A percentile compares a stretch with the other conserved stretches of the same genome.
phyloP scores from a whole-genome alignment of 2,329 filamentous ascomycete genomes.

The Calcarisporium arbuscula region DNA sequence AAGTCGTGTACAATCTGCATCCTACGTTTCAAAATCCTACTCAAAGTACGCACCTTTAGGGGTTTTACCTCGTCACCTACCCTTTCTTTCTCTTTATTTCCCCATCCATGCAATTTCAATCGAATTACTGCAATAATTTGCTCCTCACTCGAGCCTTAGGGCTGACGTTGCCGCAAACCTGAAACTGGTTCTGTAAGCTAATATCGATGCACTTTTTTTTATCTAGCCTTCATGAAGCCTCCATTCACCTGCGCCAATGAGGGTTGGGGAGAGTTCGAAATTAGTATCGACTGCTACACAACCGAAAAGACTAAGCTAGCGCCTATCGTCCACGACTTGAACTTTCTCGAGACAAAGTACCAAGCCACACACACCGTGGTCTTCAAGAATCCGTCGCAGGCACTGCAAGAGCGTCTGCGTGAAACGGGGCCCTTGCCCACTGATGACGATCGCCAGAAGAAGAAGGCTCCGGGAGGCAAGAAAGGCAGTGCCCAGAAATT shows the following conservation, averaged over 20 bases:
- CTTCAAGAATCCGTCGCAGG: constrained; percentile 89
- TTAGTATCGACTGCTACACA: constrained; percentile 76
- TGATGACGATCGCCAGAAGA: constrained; percentile 56
- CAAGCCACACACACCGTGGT: constrained; percentile 73
- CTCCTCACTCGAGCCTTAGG: too few species aligned
- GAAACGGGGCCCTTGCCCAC: constrained; percentile 82
- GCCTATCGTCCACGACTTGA: constrained; percentile 75
- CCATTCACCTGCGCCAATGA: constrained; percentile 90
- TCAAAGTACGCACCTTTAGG: constrained; percentile 68
- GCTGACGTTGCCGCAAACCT: too few species aligned
- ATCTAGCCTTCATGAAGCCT: constrained; percentile 67
- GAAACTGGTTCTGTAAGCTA: too few species aligned
- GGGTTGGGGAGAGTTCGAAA: constrained; percentile 98
- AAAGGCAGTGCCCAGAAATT: constrained; percentile 68
- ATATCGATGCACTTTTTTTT: too few species aligned
- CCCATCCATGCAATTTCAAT: too few species aligned
- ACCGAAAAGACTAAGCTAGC: constrained; percentile 81
- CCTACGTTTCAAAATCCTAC: constrained; percentile 83
- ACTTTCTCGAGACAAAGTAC: constrained; percentile 78
- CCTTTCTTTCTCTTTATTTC: constrained; percentile 1
- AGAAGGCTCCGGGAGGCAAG: constrained; percentile 61
- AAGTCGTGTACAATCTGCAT: constrained; percentile 88
- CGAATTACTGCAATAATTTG: too few species aligned
- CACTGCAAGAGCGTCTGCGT: constrained; percentile 70
- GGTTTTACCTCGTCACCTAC: constrained; percentile 1